Evolutionary conservation across 2,329 filamentous ascomycete species (phyloP), one percentile per base, ranked within the genome.

Genomic region (Achaetomium macrosporum): DNA sequence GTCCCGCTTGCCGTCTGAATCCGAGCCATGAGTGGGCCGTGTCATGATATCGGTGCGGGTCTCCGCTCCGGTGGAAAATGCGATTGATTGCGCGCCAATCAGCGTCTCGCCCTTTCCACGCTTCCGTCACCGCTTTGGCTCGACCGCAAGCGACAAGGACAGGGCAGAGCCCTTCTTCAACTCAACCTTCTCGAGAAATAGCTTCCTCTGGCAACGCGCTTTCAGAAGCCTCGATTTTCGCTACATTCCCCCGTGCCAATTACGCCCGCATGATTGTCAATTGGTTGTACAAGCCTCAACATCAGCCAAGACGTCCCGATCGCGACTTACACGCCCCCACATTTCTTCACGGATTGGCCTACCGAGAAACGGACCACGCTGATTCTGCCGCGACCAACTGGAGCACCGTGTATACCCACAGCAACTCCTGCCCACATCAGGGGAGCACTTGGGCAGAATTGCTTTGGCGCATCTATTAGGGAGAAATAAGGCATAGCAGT

Each of bases 401-500:
- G 5, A 35, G 13, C 42, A 17, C 29, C n/a, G 42, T 25, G 25
- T 7, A 25, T 25, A 25, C 7, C 25, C 25, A n/a, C 25, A 25
- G 25, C 25, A 25, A 4, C 25, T 25, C 33, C 33, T 35, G 10
- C 15, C 16, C 39, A 31, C 44, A 5, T 19, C 25, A 17, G 4
- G 35, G 17, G n/a, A 16, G 15, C n/a, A 30, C 31, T 25, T 33
- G 16, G 40, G 20, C 50, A 37, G 25, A 29, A 19, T 35, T 19
- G 19, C 19, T 31, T 30, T 9, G 17, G 37, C 12, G 5, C 20
- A 50, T 5, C 15, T 11, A 20, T 57, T 46, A 39, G 51, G 56
- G 42, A 54, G 52, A 41, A 54, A 58, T 54, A 53, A 47, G 56
- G 49, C 54, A 47, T 51, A 20, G 50, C 33, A 35, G 10, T 4